Percentiles rank a stretch among this genome's conserved stretches.
phyloP scores from a whole-genome alignment of 2,329 filamentous ascomycete genomes.

The Calonectria pseudoreteaudii region DNA sequence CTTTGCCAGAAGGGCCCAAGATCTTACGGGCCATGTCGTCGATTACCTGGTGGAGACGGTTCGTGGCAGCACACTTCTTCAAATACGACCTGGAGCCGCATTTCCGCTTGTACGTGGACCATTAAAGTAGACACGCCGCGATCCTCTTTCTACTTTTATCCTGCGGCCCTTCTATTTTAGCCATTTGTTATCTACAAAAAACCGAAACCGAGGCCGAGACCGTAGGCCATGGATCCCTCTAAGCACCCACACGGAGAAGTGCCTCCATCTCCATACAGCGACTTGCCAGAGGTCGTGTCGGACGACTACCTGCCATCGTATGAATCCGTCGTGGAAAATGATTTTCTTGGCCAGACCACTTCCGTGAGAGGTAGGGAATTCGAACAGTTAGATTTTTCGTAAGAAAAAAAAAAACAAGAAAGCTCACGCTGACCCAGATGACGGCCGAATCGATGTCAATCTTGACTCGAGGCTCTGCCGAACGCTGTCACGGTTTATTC shows the following conservation, averaged over 20 bases:
- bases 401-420: not conserved
- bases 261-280: slow-evolving; percentile 22
- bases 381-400: not conserved
- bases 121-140: not conserved
- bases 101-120: not conserved
- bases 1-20: not conserved
- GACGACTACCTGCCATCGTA: slow-evolving; percentile 27
- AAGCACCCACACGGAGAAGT: not conserved
- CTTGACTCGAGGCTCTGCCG: slow-evolving; percentile 30
- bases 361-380: slow-evolving; percentile 15
- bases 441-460: slow-evolving; percentile 30
- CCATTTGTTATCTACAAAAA: not conserved
- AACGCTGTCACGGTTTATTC: slow-evolving; percentile 31
- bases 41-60: not conserved
- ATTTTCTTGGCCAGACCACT: slow-evolving; percentile 18
- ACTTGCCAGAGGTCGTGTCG: slow-evolving; percentile 24
- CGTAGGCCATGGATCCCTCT: slow-evolving; percentile 14
- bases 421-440: slow-evolving; percentile 15
- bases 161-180: not conserved
- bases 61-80: not conserved
- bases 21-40: not conserved
- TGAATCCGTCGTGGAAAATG: slow-evolving; percentile 11
- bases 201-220: not conserved
- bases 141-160: not conserved
- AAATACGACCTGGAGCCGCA: slow-evolving; percentile 9